Conservation (phyloP, 2,329 filamentous ascomycete genomes). For the Domatiomyces catenatus region DNA sequence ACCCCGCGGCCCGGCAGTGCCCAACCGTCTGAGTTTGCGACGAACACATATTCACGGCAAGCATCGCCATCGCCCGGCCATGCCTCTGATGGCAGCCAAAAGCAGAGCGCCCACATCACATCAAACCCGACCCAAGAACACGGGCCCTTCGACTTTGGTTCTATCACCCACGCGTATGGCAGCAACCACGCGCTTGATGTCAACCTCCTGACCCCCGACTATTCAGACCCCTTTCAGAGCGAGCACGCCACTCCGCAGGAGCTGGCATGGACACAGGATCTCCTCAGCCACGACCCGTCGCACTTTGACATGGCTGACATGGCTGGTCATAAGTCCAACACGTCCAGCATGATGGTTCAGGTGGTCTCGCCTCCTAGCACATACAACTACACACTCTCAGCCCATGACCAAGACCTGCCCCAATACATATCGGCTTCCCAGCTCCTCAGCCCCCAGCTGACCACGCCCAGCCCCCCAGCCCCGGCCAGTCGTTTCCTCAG, state of each 20-base stretch:
- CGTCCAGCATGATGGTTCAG: conserved; percentile 1
- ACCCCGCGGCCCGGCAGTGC: conserved; percentile 1
- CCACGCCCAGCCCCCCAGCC: conserved; percentile 1
- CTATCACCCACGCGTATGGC: background rate
- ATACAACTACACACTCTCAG: conserved; percentile 1
- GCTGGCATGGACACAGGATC: conserved; percentile 12
- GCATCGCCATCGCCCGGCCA: background rate
- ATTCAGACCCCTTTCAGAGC: conserved; percentile 12
- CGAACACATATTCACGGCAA: background rate
- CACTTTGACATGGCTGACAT: conserved; percentile 8
- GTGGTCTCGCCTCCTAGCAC: conserved; percentile 2
- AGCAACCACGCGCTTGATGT: background rate
- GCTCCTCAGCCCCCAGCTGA: conserved; percentile 5
- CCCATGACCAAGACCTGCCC: conserved; percentile 1
- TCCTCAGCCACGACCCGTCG: conserved; percentile 6
- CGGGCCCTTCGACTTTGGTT: background rate
- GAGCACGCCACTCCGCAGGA: conserved; percentile 16
- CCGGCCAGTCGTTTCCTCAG: background rate
- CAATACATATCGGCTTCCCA: conserved; percentile 8
- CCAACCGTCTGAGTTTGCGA: conserved; percentile 1
- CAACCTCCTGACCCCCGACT: conserved; percentile 12
- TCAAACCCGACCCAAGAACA: conserved; percentile 8
- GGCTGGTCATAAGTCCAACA: conserved; percentile 2
- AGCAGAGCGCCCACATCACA: conserved; percentile 8
- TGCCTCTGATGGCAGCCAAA: conserved; percentile 1